Conservation (phyloP, 257 asterid genomes). For the Solanum boliviense region DNA sequence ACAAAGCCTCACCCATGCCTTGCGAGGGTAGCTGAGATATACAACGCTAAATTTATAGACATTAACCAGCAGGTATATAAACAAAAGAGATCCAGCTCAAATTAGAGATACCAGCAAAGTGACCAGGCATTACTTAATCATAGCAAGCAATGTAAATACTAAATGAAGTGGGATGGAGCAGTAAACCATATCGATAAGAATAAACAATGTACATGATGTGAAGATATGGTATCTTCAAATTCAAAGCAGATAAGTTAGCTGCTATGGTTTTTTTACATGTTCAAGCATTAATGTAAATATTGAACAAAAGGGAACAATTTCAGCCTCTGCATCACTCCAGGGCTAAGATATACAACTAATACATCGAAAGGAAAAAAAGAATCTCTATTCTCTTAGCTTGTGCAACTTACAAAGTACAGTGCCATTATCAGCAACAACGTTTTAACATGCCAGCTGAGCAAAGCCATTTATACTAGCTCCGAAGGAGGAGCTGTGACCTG, state of each 20-base stretch:
- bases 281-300: background rate
- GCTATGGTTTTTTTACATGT: background rate
- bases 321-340: background rate
- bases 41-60: background rate
- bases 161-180: background rate
- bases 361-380: background rate
- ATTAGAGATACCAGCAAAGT: background rate
- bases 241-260: background rate
- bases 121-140: background rate
- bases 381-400: background rate
- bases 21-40: background rate
- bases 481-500: background rate
- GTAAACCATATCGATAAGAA: background rate
- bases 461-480: background rate
- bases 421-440: background rate
- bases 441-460: background rate
- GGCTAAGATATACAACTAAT: background rate
- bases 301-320: background rate
- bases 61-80: background rate
- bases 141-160: background rate
- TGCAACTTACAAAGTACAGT: background rate
- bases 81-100: background rate
- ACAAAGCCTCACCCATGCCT: background rate
- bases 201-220: background rate
- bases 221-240: background rate